These are phyloP conservation scores for Galeopsis tetrahit DNA, from an alignment of 257 asterid genomes.

Conservation along the genomic window DNA sequence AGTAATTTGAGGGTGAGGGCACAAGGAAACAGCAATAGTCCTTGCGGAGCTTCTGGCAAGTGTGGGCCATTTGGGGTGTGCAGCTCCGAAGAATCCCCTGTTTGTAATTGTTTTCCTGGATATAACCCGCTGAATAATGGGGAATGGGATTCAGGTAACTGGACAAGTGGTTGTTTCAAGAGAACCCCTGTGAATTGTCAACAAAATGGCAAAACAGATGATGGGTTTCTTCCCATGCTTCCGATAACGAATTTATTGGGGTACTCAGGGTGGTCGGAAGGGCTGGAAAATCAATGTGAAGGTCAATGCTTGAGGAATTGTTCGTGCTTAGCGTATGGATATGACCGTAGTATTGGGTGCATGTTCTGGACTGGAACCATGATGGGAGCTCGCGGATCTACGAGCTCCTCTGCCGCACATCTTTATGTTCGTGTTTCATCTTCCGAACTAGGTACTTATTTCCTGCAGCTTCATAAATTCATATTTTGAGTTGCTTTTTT, in stretches of 20 bases:
- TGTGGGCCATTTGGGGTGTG: constrained; percentile 51
- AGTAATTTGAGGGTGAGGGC: background rate
- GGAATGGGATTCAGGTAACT: constrained; percentile 53
- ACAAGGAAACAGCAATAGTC: background rate
- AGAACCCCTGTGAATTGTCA: constrained; percentile 40
- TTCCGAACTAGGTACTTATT: too few species aligned
- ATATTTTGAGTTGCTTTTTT: background rate
- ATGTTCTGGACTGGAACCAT: constrained; percentile 52
- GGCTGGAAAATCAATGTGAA: constrained; percentile 40
- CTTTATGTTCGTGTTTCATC: too few species aligned
- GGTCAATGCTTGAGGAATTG: constrained; percentile 49
- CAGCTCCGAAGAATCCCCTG: constrained; percentile 35
- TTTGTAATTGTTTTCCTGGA: constrained; percentile 56
- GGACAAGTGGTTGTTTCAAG: constrained; percentile 60
- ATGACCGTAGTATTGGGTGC: constrained; percentile 48
- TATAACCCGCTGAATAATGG: constrained; percentile 38
- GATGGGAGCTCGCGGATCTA: constrained; percentile 47
- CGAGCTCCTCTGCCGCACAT: constrained; percentile 21
- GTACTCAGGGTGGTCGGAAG: constrained; percentile 36
- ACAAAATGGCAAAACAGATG: constrained; percentile 49
- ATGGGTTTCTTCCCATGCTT: constrained; percentile 50
- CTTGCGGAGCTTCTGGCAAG: constrained; percentile 26
- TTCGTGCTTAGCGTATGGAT: constrained; percentile 59
- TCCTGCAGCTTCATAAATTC: too few species aligned
- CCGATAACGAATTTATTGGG: constrained; percentile 47